phyloP scores from a whole-genome alignment of 2,329 filamentous ascomycete genomes.

The Phaeophleospora eucalypticola region DNA sequence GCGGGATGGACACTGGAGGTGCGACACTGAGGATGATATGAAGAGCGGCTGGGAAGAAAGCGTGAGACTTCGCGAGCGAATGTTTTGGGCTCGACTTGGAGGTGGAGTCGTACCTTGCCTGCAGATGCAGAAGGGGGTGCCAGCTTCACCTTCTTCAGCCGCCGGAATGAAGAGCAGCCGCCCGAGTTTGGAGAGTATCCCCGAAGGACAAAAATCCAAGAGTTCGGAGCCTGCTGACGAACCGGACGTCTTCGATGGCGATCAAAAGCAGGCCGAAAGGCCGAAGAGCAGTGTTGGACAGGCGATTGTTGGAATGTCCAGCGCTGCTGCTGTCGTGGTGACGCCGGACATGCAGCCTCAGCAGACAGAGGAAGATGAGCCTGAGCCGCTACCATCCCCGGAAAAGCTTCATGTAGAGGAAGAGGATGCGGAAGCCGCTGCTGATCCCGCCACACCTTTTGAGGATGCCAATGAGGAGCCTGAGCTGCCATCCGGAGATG shows the following conservation, averaged over 20 bases:
- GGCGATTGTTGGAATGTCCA: conserved; percentile 9
- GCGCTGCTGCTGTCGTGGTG: conserved; percentile 4
- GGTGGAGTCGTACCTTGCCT: conserved; percentile 77
- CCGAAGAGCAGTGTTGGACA: conserved; percentile 9
- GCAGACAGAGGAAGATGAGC: conserved; percentile 3
- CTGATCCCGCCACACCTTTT: conserved; percentile 15
- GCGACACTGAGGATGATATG: conserved; percentile 76
- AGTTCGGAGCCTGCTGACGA: neutral
- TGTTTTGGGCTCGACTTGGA: conserved; percentile 94
- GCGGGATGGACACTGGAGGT: conserved; percentile 86
- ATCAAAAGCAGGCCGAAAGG: conserved; percentile 6
- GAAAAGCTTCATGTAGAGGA: neutral
- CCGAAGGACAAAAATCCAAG: conserved; percentile 9
- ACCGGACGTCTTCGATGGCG: conserved; percentile 2
- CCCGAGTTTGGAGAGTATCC: conserved; percentile 22
- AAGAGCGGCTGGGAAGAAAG: conserved; percentile 93
- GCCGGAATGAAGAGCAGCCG: conserved; percentile 10
- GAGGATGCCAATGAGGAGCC: conserved; percentile 20
- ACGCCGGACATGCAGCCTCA: conserved; percentile 9
- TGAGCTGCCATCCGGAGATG: conserved; percentile 4
- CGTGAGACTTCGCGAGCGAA: conserved; percentile 80
- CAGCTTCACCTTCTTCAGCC: conserved; percentile 12
- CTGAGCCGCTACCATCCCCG: conserved; percentile 7
- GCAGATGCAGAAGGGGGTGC: conserved; percentile 8
- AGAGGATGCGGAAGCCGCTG: conserved; percentile 6